These are phyloP conservation scores for Colletotrichum simmondsii DNA, from an alignment of 2,329 filamentous ascomycete genomes.

Conservation along the genomic window DNA sequence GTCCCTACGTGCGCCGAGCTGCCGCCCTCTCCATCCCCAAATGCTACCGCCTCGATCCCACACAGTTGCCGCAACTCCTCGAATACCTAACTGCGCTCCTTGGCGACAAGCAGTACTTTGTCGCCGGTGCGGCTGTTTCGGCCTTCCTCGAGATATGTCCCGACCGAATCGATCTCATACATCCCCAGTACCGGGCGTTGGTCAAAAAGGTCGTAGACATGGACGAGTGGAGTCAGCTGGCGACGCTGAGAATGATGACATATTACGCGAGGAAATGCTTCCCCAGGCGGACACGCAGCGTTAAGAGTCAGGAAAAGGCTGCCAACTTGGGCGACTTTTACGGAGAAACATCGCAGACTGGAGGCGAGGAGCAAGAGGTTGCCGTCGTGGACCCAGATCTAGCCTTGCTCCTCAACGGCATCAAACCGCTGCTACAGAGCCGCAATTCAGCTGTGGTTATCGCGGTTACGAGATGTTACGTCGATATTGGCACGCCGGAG, in stretches of 20 bases:
- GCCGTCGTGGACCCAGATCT: conserved; percentile 83
- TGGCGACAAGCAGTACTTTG: conserved; percentile 93
- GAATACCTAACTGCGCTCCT: conserved; percentile 84
- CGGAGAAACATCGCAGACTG: conserved; percentile 67
- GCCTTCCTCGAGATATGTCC: conserved; percentile 93
- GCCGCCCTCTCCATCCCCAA: conserved; percentile 95
- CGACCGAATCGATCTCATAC: conserved; percentile 86
- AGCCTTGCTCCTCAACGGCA: conserved; percentile 80
- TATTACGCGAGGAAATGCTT: conserved; percentile 90
- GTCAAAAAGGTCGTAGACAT: conserved; percentile 96
- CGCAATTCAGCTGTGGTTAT: conserved; percentile 94
- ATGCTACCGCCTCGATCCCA: conserved; percentile 91
- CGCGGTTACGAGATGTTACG: conserved; percentile 85
- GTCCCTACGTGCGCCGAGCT: conserved; percentile 89
- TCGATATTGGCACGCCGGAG: conserved; percentile 82
- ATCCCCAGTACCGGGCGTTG: conserved; percentile 86
- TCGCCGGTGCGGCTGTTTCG: conserved; percentile 91
- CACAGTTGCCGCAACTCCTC: conserved; percentile 83
- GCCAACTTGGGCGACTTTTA: conserved; percentile 80
- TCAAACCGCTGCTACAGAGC: conserved; percentile 87
- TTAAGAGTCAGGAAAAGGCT: conserved; percentile 52
- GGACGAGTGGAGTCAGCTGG: conserved; percentile 98
- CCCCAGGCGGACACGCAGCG: conserved; percentile 72
- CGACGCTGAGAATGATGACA: conserved; percentile 83
- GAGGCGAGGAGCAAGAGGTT: conserved; percentile 61